Base-by-base conservation (phyloP, 768 basidiomycete species). In the Naematelia encephala region DNA sequence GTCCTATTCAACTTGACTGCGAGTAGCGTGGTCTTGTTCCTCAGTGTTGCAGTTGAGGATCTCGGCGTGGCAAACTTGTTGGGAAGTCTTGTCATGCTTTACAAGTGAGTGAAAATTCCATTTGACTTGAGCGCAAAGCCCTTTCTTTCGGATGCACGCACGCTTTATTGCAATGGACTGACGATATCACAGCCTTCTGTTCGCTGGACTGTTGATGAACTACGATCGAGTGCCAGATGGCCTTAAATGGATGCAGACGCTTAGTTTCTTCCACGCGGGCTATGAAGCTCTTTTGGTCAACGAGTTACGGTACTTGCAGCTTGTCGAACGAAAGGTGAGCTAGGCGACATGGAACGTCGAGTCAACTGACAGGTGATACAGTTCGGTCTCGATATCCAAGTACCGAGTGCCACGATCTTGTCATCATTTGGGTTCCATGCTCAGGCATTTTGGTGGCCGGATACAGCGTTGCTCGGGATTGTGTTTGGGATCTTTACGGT, bases 381-480 rank as follows among this genome's bases (percentile, higher is more conserved):
- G 89, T 97, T 93, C 75, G 96, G 96, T 26, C 88, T 99, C 2
- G 96, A 98, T 70, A 82, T 99, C 45, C 93, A 98, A 70, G 87
- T 99, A 0, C 94, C 96, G 0, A 91, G 92, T 4, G 94, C 96
- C 0, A 89, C 91, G 1, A 97, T 99, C 69, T 80, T 99, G 21
- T 93, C 91, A 5, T 86, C 87, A 25, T 99, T 99, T 67, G 96
- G 96, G 4, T 84, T 99, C 53, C 83, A 86, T 59, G 87, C 93
- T 25, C 90, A 91, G 81, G 91, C 94, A 0, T 98, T 93, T 82
- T 99, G 96, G 96, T 98, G 90, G 90, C 96, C 96, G 0, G 93
- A 99, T 73, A 89, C 92, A 29, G 82, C 86, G 0, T 78, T 92
- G 0, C 82, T 98, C 4, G 87, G 82, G 4, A 89, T 91, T 49